These are phyloP conservation scores for Apophysomyces sp. DNA, from an alignment of 371 early-diverging fungal genomes.

Conservation along the genomic window DNA sequence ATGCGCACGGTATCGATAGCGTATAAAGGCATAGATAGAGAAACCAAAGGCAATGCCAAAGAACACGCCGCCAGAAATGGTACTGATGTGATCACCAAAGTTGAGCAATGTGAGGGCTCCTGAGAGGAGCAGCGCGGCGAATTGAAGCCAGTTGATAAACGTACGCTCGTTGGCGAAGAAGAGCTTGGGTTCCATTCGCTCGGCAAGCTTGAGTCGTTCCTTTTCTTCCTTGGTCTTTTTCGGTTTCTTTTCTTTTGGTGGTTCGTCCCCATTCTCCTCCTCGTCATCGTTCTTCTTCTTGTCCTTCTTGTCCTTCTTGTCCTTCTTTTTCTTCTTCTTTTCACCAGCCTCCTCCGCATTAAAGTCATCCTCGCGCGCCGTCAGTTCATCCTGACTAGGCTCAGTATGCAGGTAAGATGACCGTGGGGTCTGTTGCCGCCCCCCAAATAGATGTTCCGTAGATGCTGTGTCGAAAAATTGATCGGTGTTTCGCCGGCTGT, in stretches of 20 bases:
- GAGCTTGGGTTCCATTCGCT: constrained; percentile 46
- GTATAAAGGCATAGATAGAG: constrained; percentile 30
- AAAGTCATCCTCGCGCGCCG: neutral
- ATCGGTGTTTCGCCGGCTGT: neutral
- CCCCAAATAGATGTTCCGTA: constrained; percentile 23
- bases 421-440: constrained; percentile 15
- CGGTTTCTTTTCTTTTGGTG: neutral
- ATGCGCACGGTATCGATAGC: constrained; percentile 34
- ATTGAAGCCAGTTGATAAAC: constrained; percentile 84
- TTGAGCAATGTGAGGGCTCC: constrained; percentile 72
- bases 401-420: constrained; percentile 13
- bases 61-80: constrained; percentile 30
- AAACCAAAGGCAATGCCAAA: constrained; percentile 30
- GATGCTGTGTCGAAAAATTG: constrained; percentile 21
- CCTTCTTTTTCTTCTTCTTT: constrained; percentile 16
- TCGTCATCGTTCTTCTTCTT: neutral
- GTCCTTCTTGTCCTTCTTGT: constrained; percentile 24
- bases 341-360: neutral
- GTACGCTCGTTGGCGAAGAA: constrained; percentile 95
- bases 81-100: constrained; percentile 58
- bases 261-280: neutral
- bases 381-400: neutral
- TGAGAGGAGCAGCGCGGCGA: constrained; percentile 65
- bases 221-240: constrained; percentile 5
- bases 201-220: neutral